Evolutionary conservation across 1,139 yeast genomes (phyloP).

Genomic region (Arxiozyma bovina): DNA sequence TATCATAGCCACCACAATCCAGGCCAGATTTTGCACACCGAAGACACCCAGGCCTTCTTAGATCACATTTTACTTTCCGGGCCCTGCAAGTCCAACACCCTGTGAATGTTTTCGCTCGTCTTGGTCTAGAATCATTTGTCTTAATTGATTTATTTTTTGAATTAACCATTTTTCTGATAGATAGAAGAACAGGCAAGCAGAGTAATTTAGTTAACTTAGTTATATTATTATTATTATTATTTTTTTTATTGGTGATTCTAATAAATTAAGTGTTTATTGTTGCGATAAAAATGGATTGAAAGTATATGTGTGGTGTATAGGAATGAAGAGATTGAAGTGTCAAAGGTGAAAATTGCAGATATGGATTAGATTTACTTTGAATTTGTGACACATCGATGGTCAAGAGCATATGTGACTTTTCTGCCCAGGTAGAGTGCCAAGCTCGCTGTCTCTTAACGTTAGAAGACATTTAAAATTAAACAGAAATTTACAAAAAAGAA

Average conservation of each 20-base stretch:
- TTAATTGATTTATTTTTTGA: neutral
- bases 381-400: slow-evolving; percentile 1
- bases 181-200: too few species aligned
- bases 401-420: neutral
- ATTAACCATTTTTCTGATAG: neutral
- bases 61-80: slow-evolving; percentile 53
- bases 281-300: neutral
- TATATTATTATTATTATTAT: too few species aligned
- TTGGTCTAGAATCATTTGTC: slow-evolving; percentile 2
- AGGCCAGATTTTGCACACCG: slow-evolving; percentile 49
- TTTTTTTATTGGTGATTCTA: neutral
- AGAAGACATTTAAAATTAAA: slow-evolving; percentile 5
- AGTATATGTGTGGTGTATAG: neutral
- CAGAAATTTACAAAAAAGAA: neutral
- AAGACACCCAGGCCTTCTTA: slow-evolving; percentile 43
- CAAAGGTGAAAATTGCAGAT: too few species aligned
- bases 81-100: slow-evolving; percentile 61
- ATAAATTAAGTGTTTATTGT: neutral
- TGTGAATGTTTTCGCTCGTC: slow-evolving; percentile 39
- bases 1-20: slow-evolving; percentile 73
- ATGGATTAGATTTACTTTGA: neutral
- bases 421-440: neutral
- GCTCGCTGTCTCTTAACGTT: slow-evolving; percentile 11
- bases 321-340: neutral
- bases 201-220: too few species aligned